These are phyloP conservation scores for Hericium coralloides DNA, from an alignment of 768 basidiomycete genomes.

Conservation along the genomic window DNA sequence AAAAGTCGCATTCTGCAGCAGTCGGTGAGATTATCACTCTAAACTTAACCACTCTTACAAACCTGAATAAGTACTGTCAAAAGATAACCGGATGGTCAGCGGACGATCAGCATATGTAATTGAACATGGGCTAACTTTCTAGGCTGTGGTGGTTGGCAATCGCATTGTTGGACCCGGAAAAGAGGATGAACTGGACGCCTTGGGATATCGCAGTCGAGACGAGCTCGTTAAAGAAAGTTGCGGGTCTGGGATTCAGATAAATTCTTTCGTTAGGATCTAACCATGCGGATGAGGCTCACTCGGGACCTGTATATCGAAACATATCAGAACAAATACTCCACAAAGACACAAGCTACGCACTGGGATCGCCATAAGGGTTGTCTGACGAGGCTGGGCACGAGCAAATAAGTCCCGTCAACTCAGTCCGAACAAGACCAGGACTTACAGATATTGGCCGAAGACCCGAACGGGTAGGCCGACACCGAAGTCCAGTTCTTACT, in stretches of 20 bases:
- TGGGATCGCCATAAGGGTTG: conserved; percentile 10
- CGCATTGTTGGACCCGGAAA: conserved; percentile 6
- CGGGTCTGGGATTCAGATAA: background rate
- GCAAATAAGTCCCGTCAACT: background rate
- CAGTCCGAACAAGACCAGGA: background rate
- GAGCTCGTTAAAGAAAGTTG: conserved; percentile 8
- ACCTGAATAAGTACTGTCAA: conserved; percentile 8
- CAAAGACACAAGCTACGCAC: background rate
- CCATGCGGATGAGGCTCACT: background rate
- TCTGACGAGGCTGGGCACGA: background rate
- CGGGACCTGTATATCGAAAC: background rate
- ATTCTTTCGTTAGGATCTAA: background rate
- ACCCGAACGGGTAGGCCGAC: conserved; percentile 5
- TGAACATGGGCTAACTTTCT: background rate
- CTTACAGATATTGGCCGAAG: conserved; percentile 6
- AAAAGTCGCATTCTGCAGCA: conserved; percentile 62
- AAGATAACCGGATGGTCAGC: background rate
- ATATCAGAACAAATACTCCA: no score
- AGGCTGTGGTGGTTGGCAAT: conserved; percentile 8
- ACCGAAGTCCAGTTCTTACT: conserved; percentile 37
- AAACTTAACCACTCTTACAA: background rate
- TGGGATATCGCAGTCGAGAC: background rate
- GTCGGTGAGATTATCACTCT: background rate
- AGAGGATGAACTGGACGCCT: conserved; percentile 5
- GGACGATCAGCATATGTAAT: background rate